These are phyloP conservation scores for Galerina sulciceps DNA, from an alignment of 768 basidiomycete genomes.

Conservation along the genomic window DNA sequence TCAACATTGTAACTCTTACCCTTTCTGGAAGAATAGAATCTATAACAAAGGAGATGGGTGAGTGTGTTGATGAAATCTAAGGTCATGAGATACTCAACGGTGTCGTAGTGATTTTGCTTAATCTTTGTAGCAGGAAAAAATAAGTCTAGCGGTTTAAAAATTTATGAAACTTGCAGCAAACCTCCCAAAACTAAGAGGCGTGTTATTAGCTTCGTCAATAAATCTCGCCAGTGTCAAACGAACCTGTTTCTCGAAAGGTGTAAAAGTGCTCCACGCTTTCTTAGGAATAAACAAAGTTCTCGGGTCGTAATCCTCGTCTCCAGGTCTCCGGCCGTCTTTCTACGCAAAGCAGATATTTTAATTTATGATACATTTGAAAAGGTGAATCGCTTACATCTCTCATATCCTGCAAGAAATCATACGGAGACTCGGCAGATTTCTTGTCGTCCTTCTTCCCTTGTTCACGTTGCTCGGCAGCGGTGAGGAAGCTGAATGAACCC, in stretches of 20 bases:
- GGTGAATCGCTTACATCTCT: constrained; percentile 59
- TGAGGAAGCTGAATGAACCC: constrained; percentile 59
- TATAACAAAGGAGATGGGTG: constrained; percentile 28
- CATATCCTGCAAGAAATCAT: constrained; percentile 70
- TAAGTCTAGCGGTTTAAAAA: not conserved
- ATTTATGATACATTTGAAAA: not conserved
- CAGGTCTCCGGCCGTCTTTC: constrained; percentile 82
- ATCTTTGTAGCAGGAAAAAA: constrained; percentile 51
- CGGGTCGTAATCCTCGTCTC: constrained; percentile 89
- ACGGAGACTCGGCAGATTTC: constrained; percentile 78
- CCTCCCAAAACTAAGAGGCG: constrained; percentile 70
- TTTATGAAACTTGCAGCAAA: constrained; percentile 32
- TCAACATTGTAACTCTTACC: constrained; percentile 45
- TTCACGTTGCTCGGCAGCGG: constrained; percentile 79
- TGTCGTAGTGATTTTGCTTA: constrained; percentile 97
- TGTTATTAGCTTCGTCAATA: constrained; percentile 1
- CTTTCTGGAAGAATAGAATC: constrained; percentile 98
- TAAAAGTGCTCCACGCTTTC: constrained; percentile 80
- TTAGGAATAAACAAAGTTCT: constrained; percentile 83
- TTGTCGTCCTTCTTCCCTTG: constrained; percentile 83
- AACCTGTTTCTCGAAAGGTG: constrained; percentile 93
- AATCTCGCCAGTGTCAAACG: not conserved
- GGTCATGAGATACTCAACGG: constrained; percentile 46
- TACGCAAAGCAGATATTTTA: constrained; percentile 30
- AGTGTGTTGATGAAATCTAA: constrained; percentile 12